These are phyloP conservation scores for Cladosporium colombiae DNA, from an alignment of 2,329 filamentous ascomycete genomes.

Conservation along the genomic window DNA sequence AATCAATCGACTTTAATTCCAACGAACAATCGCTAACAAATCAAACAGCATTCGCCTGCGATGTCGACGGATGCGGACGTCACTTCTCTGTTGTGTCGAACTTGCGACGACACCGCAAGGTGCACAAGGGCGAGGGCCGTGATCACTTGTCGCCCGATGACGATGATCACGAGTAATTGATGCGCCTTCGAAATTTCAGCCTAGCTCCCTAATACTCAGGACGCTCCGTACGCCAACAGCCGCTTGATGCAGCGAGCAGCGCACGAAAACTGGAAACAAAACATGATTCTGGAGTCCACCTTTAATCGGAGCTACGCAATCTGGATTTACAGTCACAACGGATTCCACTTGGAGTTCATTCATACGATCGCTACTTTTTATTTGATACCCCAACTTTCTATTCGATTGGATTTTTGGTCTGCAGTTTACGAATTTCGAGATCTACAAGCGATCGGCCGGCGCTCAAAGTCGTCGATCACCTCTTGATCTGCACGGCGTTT, in stretches of 20 bases:
- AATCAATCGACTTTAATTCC: neutral
- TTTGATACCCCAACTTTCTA: constrained; percentile 35
- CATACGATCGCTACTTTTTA: constrained; percentile 35
- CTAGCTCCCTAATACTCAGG: constrained; percentile 11
- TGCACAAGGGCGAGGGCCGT: constrained; percentile 74
- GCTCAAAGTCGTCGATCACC: neutral
- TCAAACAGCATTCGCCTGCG: constrained; percentile 79
- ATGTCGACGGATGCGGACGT: constrained; percentile 90
- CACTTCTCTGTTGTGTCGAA: constrained; percentile 98
- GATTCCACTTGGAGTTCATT: neutral
- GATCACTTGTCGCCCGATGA: constrained; percentile 52
- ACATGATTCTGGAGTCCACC: neutral
- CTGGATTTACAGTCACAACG: neutral
- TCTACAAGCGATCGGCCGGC: neutral
- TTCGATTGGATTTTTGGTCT: neutral
- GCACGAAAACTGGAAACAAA: constrained; percentile 1
- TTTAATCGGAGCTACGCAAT: neutral
- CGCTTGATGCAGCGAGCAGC: neutral
- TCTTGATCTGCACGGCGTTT: constrained; percentile 16
- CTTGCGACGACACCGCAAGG: constrained; percentile 88
- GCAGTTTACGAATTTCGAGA: constrained; percentile 10
- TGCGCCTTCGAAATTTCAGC: neutral
- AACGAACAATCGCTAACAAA: constrained; percentile 23
- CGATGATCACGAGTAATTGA: constrained; percentile 43
- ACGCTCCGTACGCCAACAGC: neutral